Percentiles rank a stretch among this genome's conserved stretches.
phyloP scores from a whole-genome alignment of 2,329 filamentous ascomycete species.

The Ceratocystis ficicola region DNA sequence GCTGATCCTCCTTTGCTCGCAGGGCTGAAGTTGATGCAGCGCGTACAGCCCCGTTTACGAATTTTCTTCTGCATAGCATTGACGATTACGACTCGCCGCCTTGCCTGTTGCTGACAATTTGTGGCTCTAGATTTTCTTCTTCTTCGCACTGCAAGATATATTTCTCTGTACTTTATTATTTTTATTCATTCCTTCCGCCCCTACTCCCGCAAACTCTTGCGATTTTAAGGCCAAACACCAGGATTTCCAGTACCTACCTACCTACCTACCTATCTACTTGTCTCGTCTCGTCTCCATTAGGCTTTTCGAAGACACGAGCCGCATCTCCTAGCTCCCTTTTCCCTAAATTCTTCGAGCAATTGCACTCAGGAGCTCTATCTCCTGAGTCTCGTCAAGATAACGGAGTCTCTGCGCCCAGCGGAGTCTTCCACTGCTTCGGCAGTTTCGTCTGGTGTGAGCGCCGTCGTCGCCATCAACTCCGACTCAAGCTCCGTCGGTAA shows the following conservation, averaged over 20 bases:
- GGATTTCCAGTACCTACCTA: not conserved
- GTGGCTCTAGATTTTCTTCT: not conserved
- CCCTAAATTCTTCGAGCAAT: not conserved
- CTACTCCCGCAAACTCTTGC: not conserved
- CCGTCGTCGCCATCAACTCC: slow-evolving; percentile 20
- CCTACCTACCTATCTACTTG: not conserved
- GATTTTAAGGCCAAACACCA: not conserved
- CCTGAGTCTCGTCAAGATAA: slow-evolving; percentile 22
- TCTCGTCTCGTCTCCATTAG: not conserved
- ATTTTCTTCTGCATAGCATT: not conserved
- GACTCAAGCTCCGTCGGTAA: slow-evolving; percentile 10
- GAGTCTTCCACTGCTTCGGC: slow-evolving; percentile 23
- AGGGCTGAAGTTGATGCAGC: not conserved
- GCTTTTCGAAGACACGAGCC: not conserved
- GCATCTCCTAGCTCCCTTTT: not conserved
- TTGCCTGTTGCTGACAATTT: not conserved
- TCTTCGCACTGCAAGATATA: not conserved
- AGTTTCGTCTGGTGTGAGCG: slow-evolving; percentile 22
- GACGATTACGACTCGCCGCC: too few species aligned
- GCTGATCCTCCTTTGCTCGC: not conserved
- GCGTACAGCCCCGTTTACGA: not conserved
- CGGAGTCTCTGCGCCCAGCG: slow-evolving; percentile 23
- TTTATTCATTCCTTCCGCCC: not conserved
- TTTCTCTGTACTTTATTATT: slow-evolving; percentile 3
- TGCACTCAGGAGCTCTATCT: slow-evolving; percentile 21